These are phyloP conservation scores for Trichoderma lentiforme DNA, from an alignment of 2,329 filamentous ascomycete species.

Conservation along the genomic window DNA sequence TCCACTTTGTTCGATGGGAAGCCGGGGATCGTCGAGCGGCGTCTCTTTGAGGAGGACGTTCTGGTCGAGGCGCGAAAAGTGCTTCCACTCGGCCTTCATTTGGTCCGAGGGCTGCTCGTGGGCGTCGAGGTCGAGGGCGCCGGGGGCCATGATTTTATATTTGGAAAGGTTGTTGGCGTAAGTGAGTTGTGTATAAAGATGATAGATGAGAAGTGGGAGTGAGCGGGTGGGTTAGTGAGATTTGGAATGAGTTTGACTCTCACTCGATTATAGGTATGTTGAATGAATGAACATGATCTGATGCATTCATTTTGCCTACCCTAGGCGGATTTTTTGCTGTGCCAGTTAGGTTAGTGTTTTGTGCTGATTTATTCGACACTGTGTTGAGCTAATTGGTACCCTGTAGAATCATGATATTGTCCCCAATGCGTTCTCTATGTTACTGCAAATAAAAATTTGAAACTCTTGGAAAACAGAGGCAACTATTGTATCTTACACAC, in stretches of 20 bases:
- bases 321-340: not conserved
- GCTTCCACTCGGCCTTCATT: slow-evolving; percentile 72
- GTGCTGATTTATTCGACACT: not conserved
- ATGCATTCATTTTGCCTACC: not conserved
- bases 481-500: too few relatives aligned
- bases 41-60: slow-evolving; percentile 49
- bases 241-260: not conserved
- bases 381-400: not conserved
- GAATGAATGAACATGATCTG: not conserved
- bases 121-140: slow-evolving; percentile 59
- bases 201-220: not conserved
- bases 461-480: too few relatives aligned
- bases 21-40: slow-evolving; percentile 54
- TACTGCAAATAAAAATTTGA: not conserved
- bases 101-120: slow-evolving; percentile 71
- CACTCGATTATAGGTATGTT: not conserved
- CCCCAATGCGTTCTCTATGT: not conserved
- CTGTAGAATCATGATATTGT: not conserved
- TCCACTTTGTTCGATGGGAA: slow-evolving; percentile 35
- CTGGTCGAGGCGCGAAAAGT: slow-evolving; percentile 60
- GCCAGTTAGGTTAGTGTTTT: not conserved
- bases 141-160: slow-evolving; percentile 25
- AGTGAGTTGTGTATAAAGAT: not conserved
- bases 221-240: not conserved
- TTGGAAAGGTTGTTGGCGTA: not conserved